These are phyloP conservation scores for Backusella psychrophila DNA, from an alignment of 192 early-diverging fungal genomes.

Conservation along the genomic window DNA sequence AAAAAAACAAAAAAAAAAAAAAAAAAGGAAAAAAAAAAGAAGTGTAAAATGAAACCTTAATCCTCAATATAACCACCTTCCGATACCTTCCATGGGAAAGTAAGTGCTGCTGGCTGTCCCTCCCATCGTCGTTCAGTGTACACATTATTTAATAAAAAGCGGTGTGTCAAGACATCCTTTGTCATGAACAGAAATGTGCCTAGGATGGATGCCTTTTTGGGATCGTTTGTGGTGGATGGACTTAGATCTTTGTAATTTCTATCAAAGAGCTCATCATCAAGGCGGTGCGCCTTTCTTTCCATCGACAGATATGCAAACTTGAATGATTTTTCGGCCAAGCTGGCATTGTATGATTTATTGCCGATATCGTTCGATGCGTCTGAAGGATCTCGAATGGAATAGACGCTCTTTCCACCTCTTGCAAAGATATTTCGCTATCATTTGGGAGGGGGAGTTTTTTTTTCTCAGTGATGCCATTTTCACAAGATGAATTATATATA, in stretches of 20 bases:
- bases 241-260: not conserved
- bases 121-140: constrained; percentile 1
- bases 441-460: too few relatives aligned
- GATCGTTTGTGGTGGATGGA: not conserved
- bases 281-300: not conserved
- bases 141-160: constrained; percentile 5
- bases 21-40: too few relatives aligned
- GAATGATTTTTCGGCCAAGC: not conserved
- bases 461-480: not conserved
- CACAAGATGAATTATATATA: not conserved
- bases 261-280: not conserved
- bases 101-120: not conserved
- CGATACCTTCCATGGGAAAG: not conserved
- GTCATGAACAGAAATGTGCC: not conserved
- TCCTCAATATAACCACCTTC: not conserved
- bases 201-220: not conserved
- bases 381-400: constrained; percentile 54
- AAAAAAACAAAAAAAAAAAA: too few relatives aligned
- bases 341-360: constrained; percentile 14
- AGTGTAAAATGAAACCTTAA: too few relatives aligned
- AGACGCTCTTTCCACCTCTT: constrained; percentile 10
- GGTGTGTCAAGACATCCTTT: not conserved
- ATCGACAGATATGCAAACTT: not conserved
- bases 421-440: not conserved
- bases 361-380: constrained; percentile 55